Base-by-base conservation (phyloP, 2,329 filamentous ascomycete genomes). In the Ceratocystis cacaofunesta region DNA sequence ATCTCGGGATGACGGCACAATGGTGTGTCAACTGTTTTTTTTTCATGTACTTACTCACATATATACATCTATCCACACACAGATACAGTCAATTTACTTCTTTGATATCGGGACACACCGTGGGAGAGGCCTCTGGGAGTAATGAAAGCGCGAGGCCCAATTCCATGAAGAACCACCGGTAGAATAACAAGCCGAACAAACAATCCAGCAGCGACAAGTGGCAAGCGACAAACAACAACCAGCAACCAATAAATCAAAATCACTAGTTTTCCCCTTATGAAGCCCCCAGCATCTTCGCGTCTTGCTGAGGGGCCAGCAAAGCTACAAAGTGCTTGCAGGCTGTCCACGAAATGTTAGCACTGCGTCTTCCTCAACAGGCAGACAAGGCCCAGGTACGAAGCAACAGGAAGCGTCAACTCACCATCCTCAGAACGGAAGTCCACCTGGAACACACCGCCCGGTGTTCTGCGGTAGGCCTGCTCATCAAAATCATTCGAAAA, bases 401-500 rank as follows among this genome's bases (percentile, higher is more conserved):
- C 8, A 55, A 55, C 22, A 32, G 30, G 5, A 30, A 41, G 36
- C 8, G 36, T 41, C 36, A 41, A 57, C 52, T 57, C 52, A 76
- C 76, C 75, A 69, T 77, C 73, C 50, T 77, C 76, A 43, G 71
- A 75, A 32, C 75, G 71, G 70, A 84, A 84, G 30, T 75, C 70
- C 10, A 84, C 76, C 71, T 83, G 78, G 66, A 83, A 83, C 0
- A 77, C 76, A 5, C 78, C 78, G 1, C 72, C 70, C 57, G 73
- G 75, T 58, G 78, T 79, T 62, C 77, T 77, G 3, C 82, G 78
- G 73, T 82, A 80, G 60, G 76, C 75, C 64, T 78, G 76, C 68
- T 82, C 78, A 6, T 77, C 76, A 69, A 85, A 86, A 1, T 76
- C 73, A n/a, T 78, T 73, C 69, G 79, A 82, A 71, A 86, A 85